Evolutionary conservation across 805 yeast genomes (phyloP).

Genomic region (Lachancea waltii): DNA sequence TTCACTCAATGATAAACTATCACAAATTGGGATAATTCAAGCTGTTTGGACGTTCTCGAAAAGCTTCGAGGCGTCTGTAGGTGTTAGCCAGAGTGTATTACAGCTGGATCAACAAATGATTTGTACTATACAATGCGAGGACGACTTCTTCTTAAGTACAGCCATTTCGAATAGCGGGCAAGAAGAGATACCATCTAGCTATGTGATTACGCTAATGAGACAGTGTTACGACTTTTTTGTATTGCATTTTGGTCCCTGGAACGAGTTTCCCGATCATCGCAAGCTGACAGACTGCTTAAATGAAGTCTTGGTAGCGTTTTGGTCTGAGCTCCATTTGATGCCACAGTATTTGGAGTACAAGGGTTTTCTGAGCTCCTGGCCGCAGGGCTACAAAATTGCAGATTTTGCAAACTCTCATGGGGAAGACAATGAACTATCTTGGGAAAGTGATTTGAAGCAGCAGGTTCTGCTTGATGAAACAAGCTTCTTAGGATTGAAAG

Average conservation of each 20-base stretch:
- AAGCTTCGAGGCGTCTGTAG: constrained; percentile 12
- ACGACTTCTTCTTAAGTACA: constrained; percentile 23
- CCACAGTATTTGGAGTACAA: constrained; percentile 20
- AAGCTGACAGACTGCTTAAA: constrained; percentile 25
- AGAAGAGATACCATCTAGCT: constrained; percentile 23
- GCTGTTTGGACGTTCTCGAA: constrained; percentile 32
- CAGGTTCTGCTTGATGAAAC: constrained; percentile 25
- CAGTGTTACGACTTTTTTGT: constrained; percentile 26
- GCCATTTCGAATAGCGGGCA: constrained; percentile 16
- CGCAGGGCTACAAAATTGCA: constrained; percentile 21
- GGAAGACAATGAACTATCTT: constrained; percentile 6
- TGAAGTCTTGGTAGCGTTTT: constrained; percentile 28
- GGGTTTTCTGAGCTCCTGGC: constrained; percentile 22
- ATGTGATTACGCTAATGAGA: constrained; percentile 22
- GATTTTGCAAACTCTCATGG: constrained; percentile 13
- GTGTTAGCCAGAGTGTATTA: constrained; percentile 16
- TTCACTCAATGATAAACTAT: constrained; percentile 29
- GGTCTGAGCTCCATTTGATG: constrained; percentile 26
- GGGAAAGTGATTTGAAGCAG: constrained; percentile 27
- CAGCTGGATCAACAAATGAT: constrained; percentile 28
- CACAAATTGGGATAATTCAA: constrained; percentile 39
- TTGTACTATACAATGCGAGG: constrained; percentile 27
- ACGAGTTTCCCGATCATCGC: constrained; percentile 22
- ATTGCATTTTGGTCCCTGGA: constrained; percentile 21
- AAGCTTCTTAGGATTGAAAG: constrained; percentile 27